phyloP scores from a whole-genome alignment of 805 yeast genomes.

The Candida ovalis region DNA sequence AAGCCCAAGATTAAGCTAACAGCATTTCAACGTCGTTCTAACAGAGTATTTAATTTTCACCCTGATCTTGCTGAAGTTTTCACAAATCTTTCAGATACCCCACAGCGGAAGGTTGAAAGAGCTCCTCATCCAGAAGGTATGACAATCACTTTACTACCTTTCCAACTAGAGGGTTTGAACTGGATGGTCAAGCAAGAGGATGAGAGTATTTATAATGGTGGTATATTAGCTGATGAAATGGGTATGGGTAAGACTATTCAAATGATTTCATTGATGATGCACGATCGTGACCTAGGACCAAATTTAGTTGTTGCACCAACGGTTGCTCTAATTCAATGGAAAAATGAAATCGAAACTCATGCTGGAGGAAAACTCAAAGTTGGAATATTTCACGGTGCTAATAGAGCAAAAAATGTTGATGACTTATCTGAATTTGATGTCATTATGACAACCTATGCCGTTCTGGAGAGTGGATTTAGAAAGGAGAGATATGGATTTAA shows the following conservation, averaged over 20 bases:
- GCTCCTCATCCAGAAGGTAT: conserved; percentile 78
- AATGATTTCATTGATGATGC: conserved; percentile 82
- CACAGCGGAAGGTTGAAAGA: conserved; percentile 44
- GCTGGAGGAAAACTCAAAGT: conserved; percentile 68
- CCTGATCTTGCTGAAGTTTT: conserved; percentile 76
- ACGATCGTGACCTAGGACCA: conserved; percentile 63
- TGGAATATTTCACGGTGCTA: conserved; percentile 81
- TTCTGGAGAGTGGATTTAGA: conserved; percentile 80
- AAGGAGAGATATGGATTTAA: conserved; percentile 81
- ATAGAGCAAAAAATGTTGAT: conserved; percentile 53
- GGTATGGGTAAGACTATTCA: conserved; percentile 99
- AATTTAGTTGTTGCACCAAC: conserved; percentile 95
- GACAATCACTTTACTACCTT: conserved; percentile 73
- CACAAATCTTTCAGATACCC: conserved; percentile 50
- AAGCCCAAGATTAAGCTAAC: conserved; percentile 57
- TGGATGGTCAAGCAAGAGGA: conserved; percentile 91
- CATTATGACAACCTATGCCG: conserved; percentile 87
- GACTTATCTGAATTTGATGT: conserved; percentile 70
- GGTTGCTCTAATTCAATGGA: conserved; percentile 99
- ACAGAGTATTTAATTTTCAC: conserved; percentile 65
- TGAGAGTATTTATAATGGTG: conserved; percentile 74
- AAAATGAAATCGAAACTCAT: conserved; percentile 82
- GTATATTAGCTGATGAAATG: conserved; percentile 97
- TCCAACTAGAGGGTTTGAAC: conserved; percentile 88
- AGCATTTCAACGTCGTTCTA: conserved; percentile 66